These are phyloP conservation scores for Talaromyces sp. DNA, from an alignment of 2,329 filamentous ascomycete genomes.

Conservation along the genomic window DNA sequence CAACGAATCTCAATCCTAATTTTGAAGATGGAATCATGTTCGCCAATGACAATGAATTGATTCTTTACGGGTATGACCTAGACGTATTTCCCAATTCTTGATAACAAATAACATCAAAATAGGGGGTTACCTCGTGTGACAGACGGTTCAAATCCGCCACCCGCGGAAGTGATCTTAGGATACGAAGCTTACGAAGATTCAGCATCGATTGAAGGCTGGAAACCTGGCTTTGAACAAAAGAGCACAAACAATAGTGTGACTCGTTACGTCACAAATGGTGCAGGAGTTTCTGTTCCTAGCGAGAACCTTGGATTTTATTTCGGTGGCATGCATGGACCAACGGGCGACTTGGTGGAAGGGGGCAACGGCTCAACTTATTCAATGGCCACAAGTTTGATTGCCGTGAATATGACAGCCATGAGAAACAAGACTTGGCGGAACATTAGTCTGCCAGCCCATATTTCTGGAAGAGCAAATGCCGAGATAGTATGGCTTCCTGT, in stretches of 20 bases:
- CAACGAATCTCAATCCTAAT: constrained; percentile 54
- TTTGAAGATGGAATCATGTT: constrained; percentile 64
- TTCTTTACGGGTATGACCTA: constrained; percentile 54
- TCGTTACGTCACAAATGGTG: constrained; percentile 63
- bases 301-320: constrained; percentile 72
- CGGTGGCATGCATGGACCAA: constrained; percentile 56
- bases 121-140: constrained; percentile 48
- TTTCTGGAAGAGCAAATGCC: constrained; percentile 58
- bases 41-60: constrained; percentile 61
- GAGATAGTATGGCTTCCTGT: constrained; percentile 62
- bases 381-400: constrained; percentile 57
- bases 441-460: constrained; percentile 46
- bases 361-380: constrained; percentile 31
- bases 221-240: constrained; percentile 41
- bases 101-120: background rate
- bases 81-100: background rate
- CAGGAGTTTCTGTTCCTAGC: constrained; percentile 61
- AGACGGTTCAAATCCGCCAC: constrained; percentile 37
- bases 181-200: constrained; percentile 54
- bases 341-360: constrained; percentile 50
- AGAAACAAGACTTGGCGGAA: constrained; percentile 56
- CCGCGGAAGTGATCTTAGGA: constrained; percentile 43
- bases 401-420: constrained; percentile 57
- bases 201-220: constrained; percentile 40
- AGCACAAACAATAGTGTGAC: constrained; percentile 50